A percentile compares a stretch with the other conserved stretches of the same genome.
Conservation (phyloP, 306 rosid genomes). For the Cicer yamashitae region DNA sequence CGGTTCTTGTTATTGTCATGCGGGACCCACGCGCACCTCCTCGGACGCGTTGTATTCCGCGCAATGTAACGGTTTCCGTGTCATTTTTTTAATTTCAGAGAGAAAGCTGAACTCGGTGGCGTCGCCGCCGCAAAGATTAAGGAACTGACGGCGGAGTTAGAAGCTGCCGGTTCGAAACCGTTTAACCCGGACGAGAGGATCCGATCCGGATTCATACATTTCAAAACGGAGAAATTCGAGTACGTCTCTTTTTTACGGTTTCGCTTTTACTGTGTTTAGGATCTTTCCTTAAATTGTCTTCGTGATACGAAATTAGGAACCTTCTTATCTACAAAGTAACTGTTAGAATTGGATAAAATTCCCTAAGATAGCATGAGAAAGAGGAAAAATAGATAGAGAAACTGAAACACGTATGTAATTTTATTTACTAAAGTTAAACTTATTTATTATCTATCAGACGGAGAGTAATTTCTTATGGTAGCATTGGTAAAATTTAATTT, state of each 20-base stretch:
- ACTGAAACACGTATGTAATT: background rate
- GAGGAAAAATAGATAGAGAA: background rate
- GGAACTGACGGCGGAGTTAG: conserved; percentile 70
- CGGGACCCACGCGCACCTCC: conserved; percentile 39
- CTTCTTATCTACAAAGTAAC: background rate
- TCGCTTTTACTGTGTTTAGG: background rate
- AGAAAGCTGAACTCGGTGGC: conserved; percentile 60
- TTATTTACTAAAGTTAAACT: too few relatives aligned
- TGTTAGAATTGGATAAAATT: conserved; percentile 9
- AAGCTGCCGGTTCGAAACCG: conserved; percentile 39
- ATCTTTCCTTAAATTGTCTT: background rate
- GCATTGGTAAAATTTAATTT: too few relatives aligned
- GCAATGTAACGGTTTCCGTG: conserved; percentile 37
- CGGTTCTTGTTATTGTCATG: background rate
- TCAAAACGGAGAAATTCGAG: conserved; percentile 80
- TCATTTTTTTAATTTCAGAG: conserved; percentile 45
- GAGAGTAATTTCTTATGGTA: too few relatives aligned
- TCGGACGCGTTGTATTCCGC: conserved; percentile 16
- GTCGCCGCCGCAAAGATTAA: conserved; percentile 81
- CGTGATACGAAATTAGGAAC: conserved; percentile 4
- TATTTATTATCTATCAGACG: too few relatives aligned
- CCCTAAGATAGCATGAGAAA: background rate
- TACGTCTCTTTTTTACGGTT: conserved; percentile 46
- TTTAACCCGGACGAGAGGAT: conserved; percentile 70
- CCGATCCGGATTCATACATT: conserved; percentile 71